phyloP scores from a whole-genome alignment of 208 protist genomes.

The Crithidia fasciculata region DNA sequence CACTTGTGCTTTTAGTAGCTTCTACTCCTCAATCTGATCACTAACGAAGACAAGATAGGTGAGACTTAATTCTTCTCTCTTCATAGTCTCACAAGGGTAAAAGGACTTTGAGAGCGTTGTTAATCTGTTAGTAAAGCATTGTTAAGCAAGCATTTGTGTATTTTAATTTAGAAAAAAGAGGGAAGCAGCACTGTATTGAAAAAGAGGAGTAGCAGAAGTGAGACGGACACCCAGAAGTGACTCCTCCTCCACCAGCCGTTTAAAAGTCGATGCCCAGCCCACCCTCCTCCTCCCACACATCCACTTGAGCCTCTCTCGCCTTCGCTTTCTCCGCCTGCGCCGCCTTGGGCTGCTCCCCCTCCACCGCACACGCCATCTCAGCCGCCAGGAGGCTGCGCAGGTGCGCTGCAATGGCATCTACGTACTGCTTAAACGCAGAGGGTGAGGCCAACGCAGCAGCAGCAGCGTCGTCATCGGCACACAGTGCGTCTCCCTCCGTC shows the following conservation, averaged over 20 bases:
- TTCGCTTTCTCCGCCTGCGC: conserved; percentile 43
- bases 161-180: too few relatives aligned
- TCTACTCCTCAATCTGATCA: too few relatives aligned
- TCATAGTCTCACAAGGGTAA: too few relatives aligned
- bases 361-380: conserved; percentile 37
- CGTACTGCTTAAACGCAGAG: conserved; percentile 17
- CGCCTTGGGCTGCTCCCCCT: conserved; percentile 49
- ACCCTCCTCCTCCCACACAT: conserved; percentile 41
- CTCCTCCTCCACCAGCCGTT: neutral
- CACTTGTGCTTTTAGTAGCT: too few relatives aligned
- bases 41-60: too few relatives aligned
- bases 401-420: conserved; percentile 46
- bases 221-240: too few relatives aligned
- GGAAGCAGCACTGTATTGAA: too few relatives aligned
- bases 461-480: neutral
- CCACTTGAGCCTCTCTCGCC: conserved; percentile 23
- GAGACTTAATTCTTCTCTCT: too few relatives aligned
- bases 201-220: too few relatives aligned
- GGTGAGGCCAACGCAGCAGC: neutral
- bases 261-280: conserved; percentile 42
- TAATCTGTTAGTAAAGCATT: too few relatives aligned
- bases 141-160: too few relatives aligned
- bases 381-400: conserved; percentile 34
- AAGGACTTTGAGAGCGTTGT: too few relatives aligned
- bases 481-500: neutral